phyloP scores from a whole-genome alignment of 495 filamentous ascomycete genomes.

The Penicillium dipodomyicola region DNA sequence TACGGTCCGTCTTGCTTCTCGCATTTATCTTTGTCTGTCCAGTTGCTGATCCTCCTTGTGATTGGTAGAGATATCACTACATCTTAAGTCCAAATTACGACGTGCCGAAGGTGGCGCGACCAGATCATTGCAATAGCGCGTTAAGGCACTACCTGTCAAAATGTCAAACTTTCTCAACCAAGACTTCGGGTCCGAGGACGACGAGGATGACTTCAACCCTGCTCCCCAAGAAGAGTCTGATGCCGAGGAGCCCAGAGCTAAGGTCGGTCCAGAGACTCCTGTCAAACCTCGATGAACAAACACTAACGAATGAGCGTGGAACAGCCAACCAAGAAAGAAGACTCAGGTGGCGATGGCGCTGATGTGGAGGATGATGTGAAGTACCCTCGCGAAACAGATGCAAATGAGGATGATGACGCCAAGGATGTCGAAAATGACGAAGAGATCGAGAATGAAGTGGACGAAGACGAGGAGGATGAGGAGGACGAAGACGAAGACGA shows the following conservation, averaged over 20 bases:
- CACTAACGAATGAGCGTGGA: constrained; percentile 20
- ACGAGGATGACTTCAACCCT: constrained; percentile 82
- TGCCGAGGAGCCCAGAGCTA: constrained; percentile 52
- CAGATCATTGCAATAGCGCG: not conserved
- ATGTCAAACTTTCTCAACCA: constrained; percentile 57
- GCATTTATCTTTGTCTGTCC: not conserved
- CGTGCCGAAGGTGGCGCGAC: not conserved
- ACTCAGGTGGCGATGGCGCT: constrained; percentile 41
- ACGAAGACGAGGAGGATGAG: constrained; percentile 36
- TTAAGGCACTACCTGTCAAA: constrained; percentile 13
- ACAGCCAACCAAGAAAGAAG: constrained; percentile 45
- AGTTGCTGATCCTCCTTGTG: not conserved
- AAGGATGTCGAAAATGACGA: constrained; percentile 53
- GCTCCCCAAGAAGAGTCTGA: constrained; percentile 65
- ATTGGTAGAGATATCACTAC: not conserved
- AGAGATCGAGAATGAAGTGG: constrained; percentile 36
- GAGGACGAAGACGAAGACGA: constrained; percentile 40
- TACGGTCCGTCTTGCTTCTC: constrained; percentile 12
- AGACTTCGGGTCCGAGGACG: constrained; percentile 68
- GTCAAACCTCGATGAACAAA: not conserved
- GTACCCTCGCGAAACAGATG: constrained; percentile 51
- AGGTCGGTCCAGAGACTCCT: constrained; percentile 34
- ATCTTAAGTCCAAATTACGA: not conserved
- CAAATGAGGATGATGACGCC: constrained; percentile 45
- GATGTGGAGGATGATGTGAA: constrained; percentile 43